These are phyloP conservation scores for Acanthochlamys bracteata DNA, from an alignment of 106 monocot genomes.

Conservation along the genomic window DNA sequence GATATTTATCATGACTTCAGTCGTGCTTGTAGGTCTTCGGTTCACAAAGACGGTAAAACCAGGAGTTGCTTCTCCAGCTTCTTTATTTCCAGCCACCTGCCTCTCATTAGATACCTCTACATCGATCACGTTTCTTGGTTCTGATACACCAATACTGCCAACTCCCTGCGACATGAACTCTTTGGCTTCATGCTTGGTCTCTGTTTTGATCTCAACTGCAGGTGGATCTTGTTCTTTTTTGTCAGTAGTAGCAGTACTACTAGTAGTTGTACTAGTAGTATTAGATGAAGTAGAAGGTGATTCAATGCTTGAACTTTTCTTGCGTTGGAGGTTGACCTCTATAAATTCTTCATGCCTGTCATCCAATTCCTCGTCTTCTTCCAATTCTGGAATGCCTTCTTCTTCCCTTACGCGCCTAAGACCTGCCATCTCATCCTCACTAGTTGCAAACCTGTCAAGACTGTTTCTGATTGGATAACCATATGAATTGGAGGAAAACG, in stretches of 20 bases:
- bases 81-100: constrained; percentile 16
- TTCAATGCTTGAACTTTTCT: constrained; percentile 3
- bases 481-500: constrained; percentile 49
- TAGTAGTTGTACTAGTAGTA: constrained; percentile 3
- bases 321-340: constrained; percentile 2
- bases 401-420: constrained; percentile 43
- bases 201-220: background rate
- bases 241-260: constrained; percentile 5
- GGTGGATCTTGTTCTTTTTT: constrained; percentile 5
- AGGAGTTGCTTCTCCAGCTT: constrained; percentile 37
- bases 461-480: constrained; percentile 20
- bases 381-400: constrained; percentile 79
- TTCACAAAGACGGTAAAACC: constrained; percentile 88
- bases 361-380: constrained; percentile 28
- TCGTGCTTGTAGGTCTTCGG: constrained; percentile 59
- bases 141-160: constrained; percentile 19
- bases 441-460: constrained; percentile 17
- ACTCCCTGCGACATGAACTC: constrained; percentile 21
- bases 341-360: constrained; percentile 4
- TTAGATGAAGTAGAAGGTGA: background rate
- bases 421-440: constrained; percentile 48
- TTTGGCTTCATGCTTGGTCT: constrained; percentile 20
- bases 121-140: constrained; percentile 17
- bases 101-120: constrained; percentile 25
- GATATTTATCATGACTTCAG: constrained; percentile 71